Conservation (phyloP, 1,284 basidiomycete genomes). For the Sporisorium sorghi region DNA sequence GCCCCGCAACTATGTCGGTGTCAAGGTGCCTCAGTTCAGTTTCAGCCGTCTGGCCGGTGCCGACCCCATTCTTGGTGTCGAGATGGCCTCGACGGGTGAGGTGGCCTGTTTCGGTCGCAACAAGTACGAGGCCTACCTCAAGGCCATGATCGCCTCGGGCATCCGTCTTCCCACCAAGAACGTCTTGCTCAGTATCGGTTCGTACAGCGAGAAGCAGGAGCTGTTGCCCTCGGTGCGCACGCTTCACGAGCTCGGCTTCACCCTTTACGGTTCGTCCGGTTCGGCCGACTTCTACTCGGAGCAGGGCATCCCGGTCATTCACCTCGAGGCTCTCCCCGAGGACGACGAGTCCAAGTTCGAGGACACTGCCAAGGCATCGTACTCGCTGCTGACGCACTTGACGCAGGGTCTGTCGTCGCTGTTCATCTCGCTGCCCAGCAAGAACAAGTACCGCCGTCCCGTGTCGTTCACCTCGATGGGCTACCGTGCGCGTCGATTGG, state of each 20-base stretch:
- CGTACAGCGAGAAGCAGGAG: slow-evolving; percentile 97
- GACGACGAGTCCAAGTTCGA: slow-evolving; percentile 65
- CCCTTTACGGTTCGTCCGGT: slow-evolving; percentile 95
- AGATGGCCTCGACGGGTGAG: slow-evolving; percentile 99
- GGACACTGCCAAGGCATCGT: slow-evolving; percentile 63
- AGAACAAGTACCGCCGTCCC: slow-evolving; percentile 96
- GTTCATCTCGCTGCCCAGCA: slow-evolving; percentile 99
- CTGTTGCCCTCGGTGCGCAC: slow-evolving; percentile 96
- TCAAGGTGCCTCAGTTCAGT: slow-evolving; percentile 99
- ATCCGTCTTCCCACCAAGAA: slow-evolving; percentile 95
- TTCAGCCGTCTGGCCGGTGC: slow-evolving; percentile 95
- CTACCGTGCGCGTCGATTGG: slow-evolving; percentile 95
- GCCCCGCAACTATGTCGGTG: slow-evolving; percentile 92
- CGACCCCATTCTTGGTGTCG: slow-evolving; percentile 97
- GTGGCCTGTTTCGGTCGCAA: slow-evolving; percentile 97
- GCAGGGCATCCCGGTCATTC: slow-evolving; percentile 67
- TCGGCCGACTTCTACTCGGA: slow-evolving; percentile 76
- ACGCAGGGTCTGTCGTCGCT: slow-evolving; percentile 72
- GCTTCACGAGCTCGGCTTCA: slow-evolving; percentile 91
- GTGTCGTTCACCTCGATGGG: slow-evolving; percentile 97
- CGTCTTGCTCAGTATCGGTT: slow-evolving; percentile 91
- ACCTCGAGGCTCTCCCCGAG: slow-evolving; percentile 68
- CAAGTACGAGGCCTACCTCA: slow-evolving; percentile 98
- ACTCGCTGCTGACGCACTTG: slow-evolving; percentile 67
- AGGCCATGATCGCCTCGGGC: slow-evolving; percentile 94